Base-by-base conservation (phyloP, 805 yeast species). In the Candida ponderosae region DNA sequence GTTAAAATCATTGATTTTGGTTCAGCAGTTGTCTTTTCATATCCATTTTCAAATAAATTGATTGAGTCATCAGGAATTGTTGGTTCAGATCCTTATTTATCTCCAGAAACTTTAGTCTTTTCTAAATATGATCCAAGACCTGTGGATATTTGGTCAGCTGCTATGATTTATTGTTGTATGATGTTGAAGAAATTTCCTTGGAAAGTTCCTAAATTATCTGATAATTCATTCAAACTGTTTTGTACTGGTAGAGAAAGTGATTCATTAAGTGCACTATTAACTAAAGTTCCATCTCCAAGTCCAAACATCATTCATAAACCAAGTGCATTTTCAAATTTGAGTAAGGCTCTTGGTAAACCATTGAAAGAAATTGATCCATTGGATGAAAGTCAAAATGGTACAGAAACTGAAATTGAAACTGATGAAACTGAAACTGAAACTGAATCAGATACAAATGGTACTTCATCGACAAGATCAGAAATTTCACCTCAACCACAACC, bases 21-120 rank as follows among this genome's bases (percentile, higher is more conserved):
- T 6, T 81, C 94, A 5, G 93, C 97, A 0, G 84, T 82, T 17
- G 82, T 84, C 18, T 88, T 86, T 64, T 71, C 79, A 42, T 79
- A 79, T 50, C 79, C 81, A 7, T 77, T 71, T 45, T 75, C 72
- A 37, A 56, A 59, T 7, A 73, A 69, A 38, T 70, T 76, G 18
- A 76, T 82, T 15, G 65, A 70, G 40, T 88, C 96, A 0, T 70
- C 74, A 31, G 97, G 97, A 14, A 74, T 90, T 18, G 95, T 90
- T 11, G 98, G 98, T 14, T 83, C 95, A 2, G 98, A 90, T 59
- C 97, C 98, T 3, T 90, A 90, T 54, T 63, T 90, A 43, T 93
- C 97, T 0, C 97, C 97, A 0, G 98, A 90, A 57, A 89, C 90
- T 31, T 69, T 90, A 39, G 54, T 62, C 17, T 62, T 63, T 37